Evolutionary conservation across 805 yeast genomes (phyloP).

Genomic region (Torulaspora indica): DNA sequence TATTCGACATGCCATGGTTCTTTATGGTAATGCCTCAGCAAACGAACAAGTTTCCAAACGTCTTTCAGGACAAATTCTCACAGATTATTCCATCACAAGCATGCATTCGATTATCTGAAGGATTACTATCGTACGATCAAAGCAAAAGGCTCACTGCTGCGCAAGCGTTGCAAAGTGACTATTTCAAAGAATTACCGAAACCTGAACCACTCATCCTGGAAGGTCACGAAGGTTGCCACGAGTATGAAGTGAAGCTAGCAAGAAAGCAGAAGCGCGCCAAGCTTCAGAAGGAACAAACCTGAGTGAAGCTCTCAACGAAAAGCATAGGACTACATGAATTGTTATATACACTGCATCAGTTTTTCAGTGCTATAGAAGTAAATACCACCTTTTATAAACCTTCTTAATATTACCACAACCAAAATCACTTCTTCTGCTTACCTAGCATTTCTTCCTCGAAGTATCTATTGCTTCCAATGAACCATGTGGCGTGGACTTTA

Average conservation of each 20-base stretch:
- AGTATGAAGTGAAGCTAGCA: slow-evolving; percentile 65
- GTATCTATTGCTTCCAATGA: slow-evolving; percentile 31
- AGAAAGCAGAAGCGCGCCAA: slow-evolving; percentile 46
- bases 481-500: slow-evolving; percentile 32
- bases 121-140: slow-evolving; percentile 68
- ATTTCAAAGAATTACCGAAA: slow-evolving; percentile 64
- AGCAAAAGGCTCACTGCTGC: slow-evolving; percentile 57
- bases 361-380: slow-evolving; percentile 1
- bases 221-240: slow-evolving; percentile 88
- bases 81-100: slow-evolving; percentile 43
- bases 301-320: slow-evolving; percentile 10
- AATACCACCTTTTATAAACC: slow-evolving; percentile 3
- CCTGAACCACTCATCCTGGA: slow-evolving; percentile 57
- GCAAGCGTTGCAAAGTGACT: slow-evolving; percentile 64
- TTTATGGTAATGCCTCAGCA: slow-evolving; percentile 67
- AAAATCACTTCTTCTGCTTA: slow-evolving; percentile 10
- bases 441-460: slow-evolving; percentile 28
- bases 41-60: slow-evolving; percentile 24
- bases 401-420: neutral
- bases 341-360: neutral
- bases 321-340: slow-evolving; percentile 6
- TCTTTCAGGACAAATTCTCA: slow-evolving; percentile 43
- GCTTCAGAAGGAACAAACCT: slow-evolving; percentile 21
- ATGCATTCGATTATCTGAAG: slow-evolving; percentile 60
- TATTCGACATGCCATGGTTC: slow-evolving; percentile 86